A percentile compares a stretch with the other conserved stretches of the same genome.
These are phyloP conservation scores for Candida easanensis DNA, from an alignment of 805 yeast genomes.

Conservation along the genomic window DNA sequence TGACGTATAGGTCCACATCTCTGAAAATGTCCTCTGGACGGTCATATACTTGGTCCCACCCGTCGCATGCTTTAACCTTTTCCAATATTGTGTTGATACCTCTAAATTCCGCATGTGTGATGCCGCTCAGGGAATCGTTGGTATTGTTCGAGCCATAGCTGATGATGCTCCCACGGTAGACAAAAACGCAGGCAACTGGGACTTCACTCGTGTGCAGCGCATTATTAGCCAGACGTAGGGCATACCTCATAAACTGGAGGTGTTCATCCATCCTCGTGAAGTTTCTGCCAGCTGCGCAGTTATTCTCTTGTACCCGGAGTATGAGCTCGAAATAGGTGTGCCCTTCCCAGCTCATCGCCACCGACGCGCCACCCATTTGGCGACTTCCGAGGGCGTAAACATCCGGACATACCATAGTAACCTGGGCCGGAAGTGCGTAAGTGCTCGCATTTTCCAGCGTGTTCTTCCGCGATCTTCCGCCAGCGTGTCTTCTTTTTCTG, in stretches of 20 bases:
- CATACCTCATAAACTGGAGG: slow-evolving; percentile 45
- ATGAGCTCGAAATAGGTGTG: neutral
- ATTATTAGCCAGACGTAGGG: slow-evolving; percentile 54
- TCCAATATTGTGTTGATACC: slow-evolving; percentile 59
- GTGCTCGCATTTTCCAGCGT: slow-evolving; percentile 3
- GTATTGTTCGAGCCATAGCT: slow-evolving; percentile 86
- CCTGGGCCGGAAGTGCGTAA: neutral
- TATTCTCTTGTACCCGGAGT: too few relatives aligned
- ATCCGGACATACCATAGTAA: neutral
- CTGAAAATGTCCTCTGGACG: slow-evolving; percentile 38
- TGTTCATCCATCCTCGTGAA: slow-evolving; percentile 13
- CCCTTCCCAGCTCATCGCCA: neutral
- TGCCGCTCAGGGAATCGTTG: slow-evolving; percentile 79
- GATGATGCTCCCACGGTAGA: slow-evolving; percentile 49
- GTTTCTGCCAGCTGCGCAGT: too few relatives aligned
- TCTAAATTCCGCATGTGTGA: slow-evolving; percentile 88
- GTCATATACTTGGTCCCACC: slow-evolving; percentile 17
- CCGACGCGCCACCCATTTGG: neutral
- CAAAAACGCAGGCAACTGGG: slow-evolving; percentile 82
- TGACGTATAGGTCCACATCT: slow-evolving; percentile 75
- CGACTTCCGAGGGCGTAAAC: neutral
- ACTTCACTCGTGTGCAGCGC: slow-evolving; percentile 73
- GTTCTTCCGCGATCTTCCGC: slow-evolving; percentile 9
- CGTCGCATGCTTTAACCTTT: slow-evolving; percentile 26
- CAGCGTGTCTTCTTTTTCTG: slow-evolving; percentile 17